phyloP scores from a whole-genome alignment of 1,284 basidiomycete species.

The Ustilago nuda region DNA sequence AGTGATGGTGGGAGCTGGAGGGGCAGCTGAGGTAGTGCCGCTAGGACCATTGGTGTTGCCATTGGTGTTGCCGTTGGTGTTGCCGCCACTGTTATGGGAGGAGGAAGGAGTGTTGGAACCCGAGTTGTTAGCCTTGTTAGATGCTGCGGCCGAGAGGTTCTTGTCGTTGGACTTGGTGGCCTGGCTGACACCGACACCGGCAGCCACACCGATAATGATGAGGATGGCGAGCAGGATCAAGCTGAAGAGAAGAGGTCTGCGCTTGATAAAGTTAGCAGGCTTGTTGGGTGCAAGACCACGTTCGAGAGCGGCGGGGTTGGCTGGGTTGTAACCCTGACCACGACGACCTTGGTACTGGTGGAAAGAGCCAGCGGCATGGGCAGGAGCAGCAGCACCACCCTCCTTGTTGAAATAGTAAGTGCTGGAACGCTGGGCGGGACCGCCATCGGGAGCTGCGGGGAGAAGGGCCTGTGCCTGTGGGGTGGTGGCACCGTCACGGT shows the following conservation, averaged over 20 bases:
- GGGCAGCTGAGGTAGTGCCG: conserved; percentile 12
- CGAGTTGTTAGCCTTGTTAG: conserved; percentile 12
- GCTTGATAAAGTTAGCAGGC: conserved; percentile 33
- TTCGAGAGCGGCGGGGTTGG: conserved; percentile 25
- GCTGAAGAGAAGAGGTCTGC: conserved; percentile 36
- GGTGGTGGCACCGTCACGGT: conserved; percentile 24
- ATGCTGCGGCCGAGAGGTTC: conserved; percentile 24
- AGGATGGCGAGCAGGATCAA: conserved; percentile 43
- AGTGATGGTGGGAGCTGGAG: conserved; percentile 40
- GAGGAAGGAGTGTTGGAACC: conserved; percentile 13
- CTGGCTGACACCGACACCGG: conserved; percentile 41
- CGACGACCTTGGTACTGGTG: conserved; percentile 38
- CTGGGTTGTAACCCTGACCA: conserved; percentile 47
- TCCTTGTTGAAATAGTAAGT: conserved; percentile 58
- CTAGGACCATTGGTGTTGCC: conserved; percentile 7
- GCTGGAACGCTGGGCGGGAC: conserved; percentile 17
- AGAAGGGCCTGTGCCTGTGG: conserved; percentile 37
- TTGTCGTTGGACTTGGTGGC: conserved; percentile 40
- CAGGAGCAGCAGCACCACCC: conserved; percentile 33
- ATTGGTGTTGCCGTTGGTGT: conserved; percentile 7
- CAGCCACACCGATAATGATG: conserved; percentile 49
- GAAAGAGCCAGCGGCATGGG: conserved; percentile 4
- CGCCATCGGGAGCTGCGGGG: conserved; percentile 8
- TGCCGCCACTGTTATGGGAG: conserved; percentile 8
- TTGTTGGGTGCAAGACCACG: conserved; percentile 16